Evolutionary conservation across 208 protist species (phyloP), one percentile per base, ranked within the genome.

Genomic region (Leishmania tarentolae): DNA sequence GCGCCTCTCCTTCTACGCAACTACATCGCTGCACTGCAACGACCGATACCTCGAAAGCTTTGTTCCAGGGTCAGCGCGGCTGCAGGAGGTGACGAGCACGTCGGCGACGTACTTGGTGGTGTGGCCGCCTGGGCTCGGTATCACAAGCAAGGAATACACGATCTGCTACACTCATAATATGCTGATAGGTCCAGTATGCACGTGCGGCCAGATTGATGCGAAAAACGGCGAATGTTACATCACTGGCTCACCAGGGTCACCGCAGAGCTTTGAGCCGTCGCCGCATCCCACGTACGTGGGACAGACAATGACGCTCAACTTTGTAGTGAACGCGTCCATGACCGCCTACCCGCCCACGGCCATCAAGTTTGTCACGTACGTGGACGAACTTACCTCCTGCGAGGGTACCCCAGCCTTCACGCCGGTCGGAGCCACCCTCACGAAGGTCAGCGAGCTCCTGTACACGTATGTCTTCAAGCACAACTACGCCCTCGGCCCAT

Each of bases 221-320:
- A 83, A 89, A 35, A 88, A 86, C 5, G 93, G 92, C 4, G 87
- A 92, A 81, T 98, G 95, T 82, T 97, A 83, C 85, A 66, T 98
- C 21, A 78, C 77, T 24, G 91, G 87, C 37, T 76, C 88, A 37
- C 75, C 82, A 15, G 88, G 90, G 19, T 88, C 91, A 0, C 89
- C 92, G 24, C 78, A 89, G 61, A 87, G 50, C 68, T 95, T 96
- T 80, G 79, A 71, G 24, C 65, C 83, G 15, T 71, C 75, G 15
- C 93, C 92, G 66, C 79, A 76, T 44, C 92, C 95, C 59, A 93
- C 88, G 11, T 98, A 98, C 83, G 95, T 96, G 28, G 95, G 95
- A 2, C 90, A 98, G 86, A 91, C 83, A 35, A 87, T 98, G 75
- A 90, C 86, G 13, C 79, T 98, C 35, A 81, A 70, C 69, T 80